phyloP scores from a whole-genome alignment of 2,329 filamentous ascomycete species.

The Fusarium incarnatum region DNA sequence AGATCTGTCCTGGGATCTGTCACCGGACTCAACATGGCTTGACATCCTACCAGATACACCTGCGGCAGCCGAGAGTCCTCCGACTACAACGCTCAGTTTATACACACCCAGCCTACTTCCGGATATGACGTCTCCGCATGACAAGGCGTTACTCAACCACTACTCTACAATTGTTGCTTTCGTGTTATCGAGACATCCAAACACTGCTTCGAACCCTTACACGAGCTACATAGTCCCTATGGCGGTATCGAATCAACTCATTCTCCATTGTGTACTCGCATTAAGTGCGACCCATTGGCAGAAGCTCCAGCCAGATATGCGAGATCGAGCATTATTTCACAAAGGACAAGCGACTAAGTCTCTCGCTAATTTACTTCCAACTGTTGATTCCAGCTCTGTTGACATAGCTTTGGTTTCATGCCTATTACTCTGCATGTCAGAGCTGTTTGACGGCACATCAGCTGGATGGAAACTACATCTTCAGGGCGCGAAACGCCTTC shows the following conservation, averaged over 20 bases:
- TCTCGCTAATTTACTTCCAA: background rate
- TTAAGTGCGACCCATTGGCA: constrained; percentile 13
- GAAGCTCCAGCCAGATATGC: constrained; percentile 13
- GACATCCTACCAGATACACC: constrained; percentile 3
- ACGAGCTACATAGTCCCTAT: constrained; percentile 9
- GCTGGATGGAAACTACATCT: constrained; percentile 11
- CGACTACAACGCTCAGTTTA: background rate
- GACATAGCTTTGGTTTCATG: constrained; percentile 3
- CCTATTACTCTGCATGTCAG: constrained; percentile 3
- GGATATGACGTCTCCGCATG: constrained; percentile 7
- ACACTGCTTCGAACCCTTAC: background rate
- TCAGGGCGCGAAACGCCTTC: background rate
- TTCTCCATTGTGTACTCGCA: background rate
- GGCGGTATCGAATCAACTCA: background rate
- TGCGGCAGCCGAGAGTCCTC: background rate
- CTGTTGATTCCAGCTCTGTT: background rate
- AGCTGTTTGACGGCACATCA: constrained; percentile 5
- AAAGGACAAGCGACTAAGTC: constrained; percentile 7
- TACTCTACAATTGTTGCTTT: constrained; percentile 9
- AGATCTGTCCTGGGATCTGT: background rate
- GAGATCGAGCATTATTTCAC: constrained; percentile 1
- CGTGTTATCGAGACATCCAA: constrained; percentile 3
- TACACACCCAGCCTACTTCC: constrained; percentile 2
- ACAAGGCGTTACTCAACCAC: constrained; percentile 3
- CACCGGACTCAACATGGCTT: constrained; percentile 2